These are phyloP conservation scores for Globisporangium perplexum DNA, from an alignment of 352 stramenopile genomes.

Conservation along the genomic window DNA sequence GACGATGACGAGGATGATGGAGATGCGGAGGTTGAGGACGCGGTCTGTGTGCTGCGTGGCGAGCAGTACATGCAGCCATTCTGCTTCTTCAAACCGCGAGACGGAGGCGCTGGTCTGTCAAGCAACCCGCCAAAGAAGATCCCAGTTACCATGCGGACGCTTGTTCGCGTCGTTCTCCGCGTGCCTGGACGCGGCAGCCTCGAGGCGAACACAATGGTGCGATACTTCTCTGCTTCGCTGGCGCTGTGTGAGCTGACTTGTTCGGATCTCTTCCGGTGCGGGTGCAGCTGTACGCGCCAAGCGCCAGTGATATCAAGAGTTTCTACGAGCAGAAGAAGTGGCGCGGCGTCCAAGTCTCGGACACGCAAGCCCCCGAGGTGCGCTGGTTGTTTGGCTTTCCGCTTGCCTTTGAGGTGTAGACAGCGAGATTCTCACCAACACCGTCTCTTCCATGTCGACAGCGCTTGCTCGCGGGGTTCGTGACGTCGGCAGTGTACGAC, in stretches of 20 bases:
- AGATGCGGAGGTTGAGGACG: constrained; percentile 8
- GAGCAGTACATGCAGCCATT: constrained; percentile 70
- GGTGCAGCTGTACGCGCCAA: constrained; percentile 28
- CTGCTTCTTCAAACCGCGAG: constrained; percentile 30
- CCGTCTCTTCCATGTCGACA: constrained; percentile 8
- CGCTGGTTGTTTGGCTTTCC: not conserved
- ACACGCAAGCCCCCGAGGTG: constrained; percentile 9
- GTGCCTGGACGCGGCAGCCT: constrained; percentile 54
- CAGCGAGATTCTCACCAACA: not conserved
- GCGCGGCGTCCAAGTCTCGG: constrained; percentile 21
- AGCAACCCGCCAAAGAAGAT: constrained; percentile 17
- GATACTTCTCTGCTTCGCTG: not conserved
- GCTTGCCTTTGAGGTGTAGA: not conserved
- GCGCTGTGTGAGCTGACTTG: not conserved
- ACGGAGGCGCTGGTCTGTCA: not conserved
- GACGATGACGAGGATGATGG: constrained; percentile 5
- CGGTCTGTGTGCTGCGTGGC: constrained; percentile 49
- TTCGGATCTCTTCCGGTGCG: not conserved
- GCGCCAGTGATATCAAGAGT: constrained; percentile 16
- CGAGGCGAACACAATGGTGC: constrained; percentile 60
- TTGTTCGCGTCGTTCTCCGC: constrained; percentile 53
- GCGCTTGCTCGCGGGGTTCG: constrained; percentile 45
- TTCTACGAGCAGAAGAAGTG: constrained; percentile 28
- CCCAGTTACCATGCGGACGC: constrained; percentile 54
- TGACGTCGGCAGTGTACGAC: constrained; percentile 79